These are phyloP conservation scores for Dryadomyces quercivorus DNA, from an alignment of 2,329 filamentous ascomycete genomes.

Conservation along the genomic window DNA sequence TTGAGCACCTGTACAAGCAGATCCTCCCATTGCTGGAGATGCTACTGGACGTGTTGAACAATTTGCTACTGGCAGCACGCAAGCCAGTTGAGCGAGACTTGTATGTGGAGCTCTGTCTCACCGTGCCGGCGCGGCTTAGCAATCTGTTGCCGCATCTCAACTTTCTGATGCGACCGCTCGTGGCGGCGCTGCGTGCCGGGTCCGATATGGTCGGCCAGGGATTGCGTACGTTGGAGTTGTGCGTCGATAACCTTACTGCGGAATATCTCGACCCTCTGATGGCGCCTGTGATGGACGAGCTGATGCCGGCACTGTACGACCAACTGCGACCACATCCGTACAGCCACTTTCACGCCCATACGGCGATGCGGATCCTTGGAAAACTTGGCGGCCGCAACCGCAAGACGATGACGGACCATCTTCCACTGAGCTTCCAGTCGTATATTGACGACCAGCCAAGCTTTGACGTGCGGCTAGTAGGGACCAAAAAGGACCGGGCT, in stretches of 20 bases:
- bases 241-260: conserved; percentile 94
- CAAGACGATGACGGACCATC: conserved; percentile 85
- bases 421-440: conserved; percentile 69
- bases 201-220: conserved; percentile 93
- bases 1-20: conserved; percentile 97
- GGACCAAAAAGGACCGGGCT: conserved; percentile 76
- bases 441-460: conserved; percentile 82
- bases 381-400: conserved; percentile 92
- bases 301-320: conserved; percentile 96
- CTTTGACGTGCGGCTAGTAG: conserved; percentile 79
- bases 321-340: conserved; percentile 90
- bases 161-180: conserved; percentile 92
- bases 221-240: conserved; percentile 83
- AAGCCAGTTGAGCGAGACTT: conserved; percentile 87
- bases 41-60: conserved; percentile 94
- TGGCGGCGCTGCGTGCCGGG: conserved; percentile 85
- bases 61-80: conserved; percentile 75
- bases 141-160: conserved; percentile 91
- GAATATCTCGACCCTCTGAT: conserved; percentile 98
- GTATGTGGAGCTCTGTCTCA: conserved; percentile 93
- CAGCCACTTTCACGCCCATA: conserved; percentile 95
- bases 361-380: conserved; percentile 91
- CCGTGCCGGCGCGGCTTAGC: conserved; percentile 85
- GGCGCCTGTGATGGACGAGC: conserved; percentile 95
- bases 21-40: conserved; percentile 94